Evolutionary conservation across 495 filamentous ascomycete genomes (phyloP).

Genomic region (Sabuloglossum arenarium): DNA sequence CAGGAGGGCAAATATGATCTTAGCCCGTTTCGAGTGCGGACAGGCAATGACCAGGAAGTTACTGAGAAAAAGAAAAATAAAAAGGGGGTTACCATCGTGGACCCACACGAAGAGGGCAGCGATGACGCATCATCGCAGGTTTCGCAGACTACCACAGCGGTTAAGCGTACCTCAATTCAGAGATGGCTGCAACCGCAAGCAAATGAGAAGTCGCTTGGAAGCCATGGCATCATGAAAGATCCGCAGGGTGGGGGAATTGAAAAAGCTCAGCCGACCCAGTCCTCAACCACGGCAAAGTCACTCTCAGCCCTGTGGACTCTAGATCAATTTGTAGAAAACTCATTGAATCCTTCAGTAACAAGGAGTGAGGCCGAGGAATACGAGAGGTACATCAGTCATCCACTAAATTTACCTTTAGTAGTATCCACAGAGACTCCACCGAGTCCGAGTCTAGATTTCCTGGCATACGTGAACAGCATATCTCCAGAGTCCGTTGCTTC

Average conservation of each 20-base stretch:
- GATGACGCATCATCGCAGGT: conserved; percentile 12
- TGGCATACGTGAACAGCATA: conserved; percentile 45
- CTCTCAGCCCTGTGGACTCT: conserved; percentile 69
- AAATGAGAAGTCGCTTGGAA: conserved; percentile 11
- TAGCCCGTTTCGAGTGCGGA: conserved; percentile 65
- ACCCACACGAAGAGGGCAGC: conserved; percentile 24
- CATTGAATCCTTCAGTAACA: conserved; percentile 59
- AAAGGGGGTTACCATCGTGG: conserved; percentile 40
- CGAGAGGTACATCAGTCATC: conserved; percentile 75
- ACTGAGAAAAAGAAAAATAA: conserved; percentile 27
- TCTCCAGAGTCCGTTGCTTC: conserved; percentile 8
- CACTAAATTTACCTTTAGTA: conserved; percentile 73
- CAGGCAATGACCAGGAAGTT: conserved; percentile 19
- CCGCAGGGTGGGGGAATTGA: not conserved
- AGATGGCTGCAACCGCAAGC: conserved; percentile 29
- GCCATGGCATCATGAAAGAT: conserved; percentile 25
- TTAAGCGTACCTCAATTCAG: conserved; percentile 25
- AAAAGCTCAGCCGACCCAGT: not conserved
- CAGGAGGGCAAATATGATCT: conserved; percentile 55
- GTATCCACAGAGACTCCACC: conserved; percentile 45
- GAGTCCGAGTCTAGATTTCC: conserved; percentile 40
- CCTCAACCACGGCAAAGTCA: conserved; percentile 32
- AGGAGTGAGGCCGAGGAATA: conserved; percentile 65
- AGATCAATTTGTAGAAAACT: conserved; percentile 59
- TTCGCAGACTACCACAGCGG: conserved; percentile 17